Percentiles rank a stretch among this genome's conserved stretches.
Conservation (phyloP, 139 green algal genomes). For the Picochlorum sp. region DNA sequence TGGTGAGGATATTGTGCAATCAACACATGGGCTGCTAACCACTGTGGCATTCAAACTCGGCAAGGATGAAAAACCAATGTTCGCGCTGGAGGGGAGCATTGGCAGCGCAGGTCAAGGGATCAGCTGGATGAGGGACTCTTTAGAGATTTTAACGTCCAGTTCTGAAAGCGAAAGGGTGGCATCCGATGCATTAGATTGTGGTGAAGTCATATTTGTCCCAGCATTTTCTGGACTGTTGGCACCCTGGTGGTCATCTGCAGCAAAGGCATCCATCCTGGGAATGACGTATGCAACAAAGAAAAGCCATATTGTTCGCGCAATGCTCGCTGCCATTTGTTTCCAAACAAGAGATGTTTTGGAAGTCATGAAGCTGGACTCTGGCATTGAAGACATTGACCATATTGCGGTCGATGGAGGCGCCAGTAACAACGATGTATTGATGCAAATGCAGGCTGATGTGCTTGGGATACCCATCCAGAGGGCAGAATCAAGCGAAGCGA, state of each 20-base stretch:
- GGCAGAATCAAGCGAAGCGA: conserved; percentile 85
- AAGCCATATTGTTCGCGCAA: conserved; percentile 69
- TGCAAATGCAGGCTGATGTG: conserved; percentile 87
- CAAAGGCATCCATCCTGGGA: conserved; percentile 74
- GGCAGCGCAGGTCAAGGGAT: conserved; percentile 73
- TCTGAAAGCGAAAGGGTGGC: conserved; percentile 46
- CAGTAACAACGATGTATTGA: conserved; percentile 73
- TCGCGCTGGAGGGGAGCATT: conserved; percentile 86
- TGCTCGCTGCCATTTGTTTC: conserved; percentile 92
- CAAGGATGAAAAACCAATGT: conserved; percentile 38
- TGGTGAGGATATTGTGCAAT: conserved; percentile 51
- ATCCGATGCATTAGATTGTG: conserved; percentile 42
- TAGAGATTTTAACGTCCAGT: conserved; percentile 61
- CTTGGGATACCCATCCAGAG: conserved; percentile 69
- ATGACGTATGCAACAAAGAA: conserved; percentile 60
- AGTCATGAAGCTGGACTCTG: conserved; percentile 61
- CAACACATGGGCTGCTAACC: conserved; percentile 82
- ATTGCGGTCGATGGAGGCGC: conserved; percentile 91
- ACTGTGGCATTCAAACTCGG: conserved; percentile 85
- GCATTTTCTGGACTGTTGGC: conserved; percentile 94
- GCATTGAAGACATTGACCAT: not conserved
- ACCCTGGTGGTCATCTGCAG: conserved; percentile 81
- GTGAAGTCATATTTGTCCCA: conserved; percentile 92
- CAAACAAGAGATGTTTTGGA: conserved; percentile 87
- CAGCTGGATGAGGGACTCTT: conserved; percentile 75